Evolutionary conservation across 2,329 filamentous ascomycete species (phyloP), one percentile per base, ranked within the genome.

Genomic region (Aspergillus novoparasiticus): DNA sequence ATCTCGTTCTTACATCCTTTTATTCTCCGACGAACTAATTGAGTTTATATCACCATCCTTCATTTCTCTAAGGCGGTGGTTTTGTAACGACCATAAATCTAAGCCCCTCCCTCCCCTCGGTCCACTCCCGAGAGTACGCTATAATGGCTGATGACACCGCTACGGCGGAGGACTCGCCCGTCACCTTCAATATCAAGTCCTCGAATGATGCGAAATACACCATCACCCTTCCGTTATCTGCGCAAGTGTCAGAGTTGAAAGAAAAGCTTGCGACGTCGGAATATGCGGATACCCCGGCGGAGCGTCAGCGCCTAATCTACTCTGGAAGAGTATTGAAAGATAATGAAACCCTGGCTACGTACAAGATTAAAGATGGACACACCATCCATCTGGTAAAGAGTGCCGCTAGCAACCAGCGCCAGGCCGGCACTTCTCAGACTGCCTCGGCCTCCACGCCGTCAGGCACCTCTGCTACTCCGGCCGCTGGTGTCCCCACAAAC

Each of bases 171-270:
- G 92, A 94, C 74, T 82, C 89, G 73, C 89, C 94, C 73, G 83
- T 99, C 81, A 96, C 92, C 78, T 98, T 99, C 87, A 95, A 93
- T 82, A 90, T 99, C 80, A 99, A 98, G 84, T 92, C 92, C n/a
- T 94, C 93, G n/a, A 90, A 89, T 72, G 94, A 97, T 76, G 89
- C 87, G 76, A 93, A 91, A 78, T 94, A 93, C 75, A 89, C 87
- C 58, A 83, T 99, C 76, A 96, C 93, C 61, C 89, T 98, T 74
- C 80, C 90, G 62, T 86, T 90, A 68, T 86, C 87, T 41, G 92
- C 90, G 56, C 91, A 90, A 9, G 90, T 98, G 50, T 84, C 87
- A 62, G 93, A 97, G 65, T 86, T 99, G 71, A 99, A 99, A 85
- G 87, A 86, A 66, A 97, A 94, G 83, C 89, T 99, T 45, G 87